These are phyloP conservation scores for Thalassiosira hispida DNA, from an alignment of 352 stramenopile species.

Conservation along the genomic window DNA sequence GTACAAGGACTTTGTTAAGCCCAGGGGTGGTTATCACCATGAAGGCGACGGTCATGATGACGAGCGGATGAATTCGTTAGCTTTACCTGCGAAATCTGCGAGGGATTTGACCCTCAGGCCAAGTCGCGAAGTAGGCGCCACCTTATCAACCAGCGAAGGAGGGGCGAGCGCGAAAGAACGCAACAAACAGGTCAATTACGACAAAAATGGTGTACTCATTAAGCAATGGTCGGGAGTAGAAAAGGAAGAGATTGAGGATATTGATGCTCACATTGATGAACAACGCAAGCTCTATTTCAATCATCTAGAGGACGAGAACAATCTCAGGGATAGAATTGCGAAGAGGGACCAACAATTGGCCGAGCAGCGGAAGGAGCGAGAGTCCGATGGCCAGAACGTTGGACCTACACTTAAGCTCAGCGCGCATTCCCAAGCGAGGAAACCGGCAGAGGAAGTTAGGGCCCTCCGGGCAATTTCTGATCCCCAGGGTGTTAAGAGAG, in stretches of 20 bases:
- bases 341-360: not conserved
- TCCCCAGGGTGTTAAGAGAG: not conserved
- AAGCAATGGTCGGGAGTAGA: not conserved
- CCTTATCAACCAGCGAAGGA: not conserved
- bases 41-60: conserved; percentile 10
- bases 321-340: not conserved
- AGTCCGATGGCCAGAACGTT: not conserved
- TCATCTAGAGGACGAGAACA: not conserved
- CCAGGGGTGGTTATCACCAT: not conserved
- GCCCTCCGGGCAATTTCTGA: not conserved
- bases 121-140: conserved; percentile 5
- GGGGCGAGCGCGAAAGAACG: conserved; percentile 1
- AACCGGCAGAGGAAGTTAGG: not conserved
- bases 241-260: not conserved
- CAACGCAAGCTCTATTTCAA: not conserved
- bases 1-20: conserved; percentile 9
- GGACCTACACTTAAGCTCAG: not conserved
- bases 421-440: not conserved
- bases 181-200: conserved; percentile 5
- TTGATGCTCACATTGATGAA: not conserved
- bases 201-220: not conserved
- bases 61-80: conserved; percentile 4
- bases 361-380: not conserved
- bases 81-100: too few species aligned
- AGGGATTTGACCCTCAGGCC: not conserved